phyloP scores from a whole-genome alignment of 1,284 basidiomycete genomes.

The Apiotrichum gracile region DNA sequence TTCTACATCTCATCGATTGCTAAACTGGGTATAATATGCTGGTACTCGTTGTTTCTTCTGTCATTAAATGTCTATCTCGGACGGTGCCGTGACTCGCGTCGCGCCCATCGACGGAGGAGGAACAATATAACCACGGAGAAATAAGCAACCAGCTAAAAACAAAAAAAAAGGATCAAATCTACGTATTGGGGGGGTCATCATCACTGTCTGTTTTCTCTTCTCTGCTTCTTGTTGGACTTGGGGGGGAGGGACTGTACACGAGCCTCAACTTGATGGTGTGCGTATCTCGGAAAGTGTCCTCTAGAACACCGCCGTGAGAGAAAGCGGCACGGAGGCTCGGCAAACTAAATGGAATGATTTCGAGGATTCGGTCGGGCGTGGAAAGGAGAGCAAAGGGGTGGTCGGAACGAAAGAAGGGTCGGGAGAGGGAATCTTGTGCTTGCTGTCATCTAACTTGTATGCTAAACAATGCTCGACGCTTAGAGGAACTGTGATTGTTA shows the following conservation, averaged over 20 bases:
- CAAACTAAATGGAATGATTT: neutral
- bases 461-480: conserved; percentile 3
- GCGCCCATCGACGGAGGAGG: too few relatives aligned
- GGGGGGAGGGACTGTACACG: conserved; percentile 1
- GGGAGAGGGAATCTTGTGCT: neutral
- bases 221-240: conserved; percentile 2
- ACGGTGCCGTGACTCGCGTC: too few relatives aligned
- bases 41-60: too few relatives aligned
- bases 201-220: conserved; percentile 8
- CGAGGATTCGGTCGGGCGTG: neutral
- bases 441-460: neutral
- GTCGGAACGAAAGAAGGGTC: neutral
- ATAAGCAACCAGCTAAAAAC: too few relatives aligned
- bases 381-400: neutral
- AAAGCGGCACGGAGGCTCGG: neutral
- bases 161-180: neutral
- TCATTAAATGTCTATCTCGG: too few relatives aligned
- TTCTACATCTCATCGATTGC: too few relatives aligned
- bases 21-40: too few relatives aligned
- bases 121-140: too few relatives aligned
- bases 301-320: neutral
- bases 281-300: too few relatives aligned
- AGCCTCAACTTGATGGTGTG: neutral
- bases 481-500: conserved; percentile 4
- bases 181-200: neutral